Conservation (phyloP, 2,329 filamentous ascomycete species). For the Aspergillus sp. region DNA sequence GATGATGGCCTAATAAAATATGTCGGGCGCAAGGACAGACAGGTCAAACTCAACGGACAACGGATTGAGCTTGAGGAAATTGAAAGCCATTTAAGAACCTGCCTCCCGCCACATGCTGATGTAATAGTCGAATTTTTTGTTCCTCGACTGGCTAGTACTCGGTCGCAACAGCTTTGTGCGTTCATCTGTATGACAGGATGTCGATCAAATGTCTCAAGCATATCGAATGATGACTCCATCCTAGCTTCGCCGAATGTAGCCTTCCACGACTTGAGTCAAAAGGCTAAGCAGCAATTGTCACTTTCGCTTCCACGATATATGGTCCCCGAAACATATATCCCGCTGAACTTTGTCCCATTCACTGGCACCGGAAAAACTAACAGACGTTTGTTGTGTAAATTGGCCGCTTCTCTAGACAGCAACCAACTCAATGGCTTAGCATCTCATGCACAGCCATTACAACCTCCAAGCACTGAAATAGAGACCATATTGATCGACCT, state of each 20-base stretch:
- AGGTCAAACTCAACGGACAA: slow-evolving; percentile 1
- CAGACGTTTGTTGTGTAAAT: neutral
- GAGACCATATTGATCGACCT: neutral
- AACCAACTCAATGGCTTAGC: neutral
- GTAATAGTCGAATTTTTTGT: neutral
- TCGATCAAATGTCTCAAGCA: neutral
- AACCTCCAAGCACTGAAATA: neutral
- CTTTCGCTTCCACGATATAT: neutral
- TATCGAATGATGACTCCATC: neutral
- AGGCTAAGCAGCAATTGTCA: neutral
- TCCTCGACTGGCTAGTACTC: neutral
- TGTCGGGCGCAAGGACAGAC: neutral
- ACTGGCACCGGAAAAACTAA: neutral
- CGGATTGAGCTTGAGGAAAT: slow-evolving; percentile 1
- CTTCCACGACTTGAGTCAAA: neutral
- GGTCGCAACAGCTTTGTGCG: neutral
- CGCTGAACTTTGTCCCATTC: neutral
- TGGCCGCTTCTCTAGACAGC: neutral
- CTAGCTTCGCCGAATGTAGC: neutral
- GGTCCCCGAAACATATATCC: neutral
- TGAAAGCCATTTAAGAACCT: neutral
- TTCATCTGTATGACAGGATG: neutral
- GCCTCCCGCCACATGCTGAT: neutral
- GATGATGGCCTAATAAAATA: neutral
- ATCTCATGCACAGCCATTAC: neutral